Percentiles rank a stretch among this genome's conserved stretches.
phyloP scores from a whole-genome alignment of 2,329 filamentous ascomycete genomes.

The Teratosphaeria zuluensis region DNA sequence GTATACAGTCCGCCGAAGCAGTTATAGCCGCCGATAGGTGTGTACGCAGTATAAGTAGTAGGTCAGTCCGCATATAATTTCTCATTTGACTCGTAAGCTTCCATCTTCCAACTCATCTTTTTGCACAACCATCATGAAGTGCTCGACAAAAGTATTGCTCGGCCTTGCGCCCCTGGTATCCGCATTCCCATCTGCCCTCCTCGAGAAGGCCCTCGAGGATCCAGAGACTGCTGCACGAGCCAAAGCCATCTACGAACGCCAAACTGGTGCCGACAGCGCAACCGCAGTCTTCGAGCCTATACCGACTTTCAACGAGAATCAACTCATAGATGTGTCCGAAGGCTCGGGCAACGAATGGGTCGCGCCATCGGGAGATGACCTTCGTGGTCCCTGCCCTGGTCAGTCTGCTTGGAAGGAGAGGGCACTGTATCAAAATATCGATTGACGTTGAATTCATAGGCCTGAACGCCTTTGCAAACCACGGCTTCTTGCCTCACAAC shows the following conservation, averaged over 20 bases:
- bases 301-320: slow-evolving; percentile 18
- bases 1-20: neutral
- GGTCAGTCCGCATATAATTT: neutral
- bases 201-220: slow-evolving; percentile 2
- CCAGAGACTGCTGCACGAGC: slow-evolving; percentile 5
- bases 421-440: neutral
- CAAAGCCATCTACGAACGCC: slow-evolving; percentile 5
- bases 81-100: neutral
- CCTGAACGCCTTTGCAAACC: slow-evolving; percentile 23
- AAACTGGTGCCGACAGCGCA: slow-evolving; percentile 12
- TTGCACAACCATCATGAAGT: neutral
- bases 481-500: slow-evolving; percentile 22
- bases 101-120: neutral
- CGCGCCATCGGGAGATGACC: slow-evolving; percentile 17
- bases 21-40: neutral
- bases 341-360: slow-evolving; percentile 3
- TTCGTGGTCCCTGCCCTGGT: slow-evolving; percentile 26
- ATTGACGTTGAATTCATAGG: neutral
- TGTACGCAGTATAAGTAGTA: neutral
- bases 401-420: neutral
- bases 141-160: neutral
- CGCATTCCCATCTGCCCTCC: slow-evolving; percentile 5
- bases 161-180: neutral
- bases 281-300: slow-evolving; percentile 13
- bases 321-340: slow-evolving; percentile 17